A percentile compares a stretch with the other conserved stretches of the same genome.
Conservation (phyloP, 1,284 basidiomycete species). For the Acaromyces ingoldii region DNA sequence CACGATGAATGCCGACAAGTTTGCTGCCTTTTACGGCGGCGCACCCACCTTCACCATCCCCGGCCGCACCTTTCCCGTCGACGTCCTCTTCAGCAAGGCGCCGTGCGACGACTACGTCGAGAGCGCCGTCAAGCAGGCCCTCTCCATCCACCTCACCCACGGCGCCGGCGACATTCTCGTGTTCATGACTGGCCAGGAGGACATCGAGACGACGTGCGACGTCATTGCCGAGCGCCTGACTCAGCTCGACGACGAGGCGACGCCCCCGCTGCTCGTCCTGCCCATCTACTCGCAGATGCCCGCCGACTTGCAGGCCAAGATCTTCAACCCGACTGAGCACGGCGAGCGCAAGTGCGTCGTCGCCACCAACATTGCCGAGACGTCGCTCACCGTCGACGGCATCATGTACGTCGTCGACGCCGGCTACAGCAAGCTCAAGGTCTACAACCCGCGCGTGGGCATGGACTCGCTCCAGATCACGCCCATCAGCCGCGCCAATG, state of each 20-base stretch:
- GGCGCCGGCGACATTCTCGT: slow-evolving; percentile 95
- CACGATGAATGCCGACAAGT: slow-evolving; percentile 99
- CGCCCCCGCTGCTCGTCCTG: slow-evolving; percentile 75
- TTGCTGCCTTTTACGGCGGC: slow-evolving; percentile 83
- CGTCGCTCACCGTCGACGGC: slow-evolving; percentile 88
- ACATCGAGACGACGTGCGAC: slow-evolving; percentile 66
- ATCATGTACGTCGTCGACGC: slow-evolving; percentile 95
- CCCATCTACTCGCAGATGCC: slow-evolving; percentile 99
- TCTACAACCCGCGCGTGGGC: slow-evolving; percentile 97
- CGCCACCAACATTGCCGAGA: slow-evolving; percentile 98
- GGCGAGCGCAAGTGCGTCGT: slow-evolving; percentile 94
- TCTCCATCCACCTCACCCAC: slow-evolving; percentile 89
- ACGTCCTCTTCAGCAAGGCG: slow-evolving; percentile 89
- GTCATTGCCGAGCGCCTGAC: slow-evolving; percentile 69
- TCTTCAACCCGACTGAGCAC: slow-evolving; percentile 90
- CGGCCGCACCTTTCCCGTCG: slow-evolving; percentile 96
- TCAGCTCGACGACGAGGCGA: slow-evolving; percentile 87
- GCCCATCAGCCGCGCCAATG: slow-evolving; percentile 86
- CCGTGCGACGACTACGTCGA: slow-evolving; percentile 99
- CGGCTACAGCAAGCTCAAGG: slow-evolving; percentile 95
- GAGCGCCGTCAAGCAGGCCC: slow-evolving; percentile 90
- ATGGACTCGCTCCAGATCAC: slow-evolving; percentile 99
- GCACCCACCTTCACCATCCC: slow-evolving; percentile 95
- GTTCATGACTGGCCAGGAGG: slow-evolving; percentile 99
- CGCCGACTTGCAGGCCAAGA: slow-evolving; percentile 94